Base-by-base conservation (phyloP, 2,329 filamentous ascomycete species). In the Alternaria incomplexa region DNA sequence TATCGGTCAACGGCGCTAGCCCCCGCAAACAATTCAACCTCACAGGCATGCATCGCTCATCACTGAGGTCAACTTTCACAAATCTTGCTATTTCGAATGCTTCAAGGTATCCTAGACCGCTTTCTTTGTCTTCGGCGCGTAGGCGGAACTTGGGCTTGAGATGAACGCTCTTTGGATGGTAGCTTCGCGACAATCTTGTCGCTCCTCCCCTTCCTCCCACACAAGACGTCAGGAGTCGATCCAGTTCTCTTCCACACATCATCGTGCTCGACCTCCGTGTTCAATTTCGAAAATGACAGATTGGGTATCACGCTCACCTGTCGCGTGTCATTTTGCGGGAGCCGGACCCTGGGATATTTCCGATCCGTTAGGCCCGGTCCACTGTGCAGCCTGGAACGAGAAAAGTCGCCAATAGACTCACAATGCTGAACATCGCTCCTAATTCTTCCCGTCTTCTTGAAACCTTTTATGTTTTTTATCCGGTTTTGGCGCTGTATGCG, bases 1-100 rank as follows among this genome's bases (percentile, higher is more conserved):
- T 63, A 67, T 71, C 69, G 63, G 64, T 71, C 69, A 62, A 66
- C 67, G 65, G 62, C 57, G 46, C 59, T 62, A 61, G 58, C 48
- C 53, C 48, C 48, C 30, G 48, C 30, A 52, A 23, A 52, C 20
- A 36, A 17, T 22, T 26, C 43, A 28, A 25, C 36, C 23, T 54
- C 52, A 40, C 32, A 43, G 15, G 36, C 23, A 11, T 28, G n/a
- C 13, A 17, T 56, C 25, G 11, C 20, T 47, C 26, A 26, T 22
- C 43, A 36, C 9, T 15, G 9, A 32, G 17, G 30, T 22, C 8
- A 40, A 40, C 8, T 40, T 40, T 40, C n/a, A 40, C n/a, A 1
- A 17, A 17, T 40, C 5, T 40, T 40, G 36, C n/a, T 40, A 40
- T 40, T 40, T 17, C 9, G 11, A 17, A 40, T 17, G 3, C 11